Percentiles rank a stretch among this genome's conserved stretches.
phyloP scores from a whole-genome alignment of 371 early-diverging fungal genomes.

The Lichtheimia ramosa region DNA sequence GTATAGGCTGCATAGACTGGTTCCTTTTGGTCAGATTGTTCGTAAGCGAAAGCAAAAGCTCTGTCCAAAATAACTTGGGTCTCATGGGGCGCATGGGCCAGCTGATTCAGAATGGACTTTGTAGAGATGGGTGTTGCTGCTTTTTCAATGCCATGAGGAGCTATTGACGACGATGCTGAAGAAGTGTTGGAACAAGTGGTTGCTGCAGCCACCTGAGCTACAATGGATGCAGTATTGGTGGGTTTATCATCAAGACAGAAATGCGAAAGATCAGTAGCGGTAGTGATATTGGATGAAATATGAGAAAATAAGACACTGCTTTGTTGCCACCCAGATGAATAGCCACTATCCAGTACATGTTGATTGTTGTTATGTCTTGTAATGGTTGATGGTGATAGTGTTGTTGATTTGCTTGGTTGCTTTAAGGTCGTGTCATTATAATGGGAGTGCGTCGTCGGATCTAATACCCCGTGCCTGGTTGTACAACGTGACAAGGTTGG shows the following conservation, averaged over 20 bases:
- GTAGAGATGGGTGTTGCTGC: background rate
- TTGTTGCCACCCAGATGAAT: background rate
- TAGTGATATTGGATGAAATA: constrained; percentile 1
- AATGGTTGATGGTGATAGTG: too few relatives aligned
- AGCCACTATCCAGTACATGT: constrained; percentile 7
- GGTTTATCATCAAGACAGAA: background rate
- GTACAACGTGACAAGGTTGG: constrained; percentile 15
- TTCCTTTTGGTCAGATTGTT: constrained; percentile 15
- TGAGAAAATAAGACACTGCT: background rate
- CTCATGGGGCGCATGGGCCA: constrained; percentile 1
- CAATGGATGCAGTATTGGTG: too few relatives aligned
- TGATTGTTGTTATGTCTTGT: background rate
- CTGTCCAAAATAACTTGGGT: constrained; percentile 13
- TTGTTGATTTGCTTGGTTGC: background rate
- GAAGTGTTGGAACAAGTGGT: background rate
- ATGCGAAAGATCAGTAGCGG: background rate
- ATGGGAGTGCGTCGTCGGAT: constrained; percentile 17
- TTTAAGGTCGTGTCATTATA: constrained; percentile 14
- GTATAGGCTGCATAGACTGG: constrained; percentile 25
- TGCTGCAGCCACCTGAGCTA: background rate
- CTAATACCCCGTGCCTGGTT: constrained; percentile 17
- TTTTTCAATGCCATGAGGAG: background rate
- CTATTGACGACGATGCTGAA: background rate
- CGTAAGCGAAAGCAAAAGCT: constrained; percentile 17
- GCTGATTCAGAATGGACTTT: background rate